Base-by-base conservation (phyloP, 1,139 yeast species). In the Diutina ranongensis region DNA sequence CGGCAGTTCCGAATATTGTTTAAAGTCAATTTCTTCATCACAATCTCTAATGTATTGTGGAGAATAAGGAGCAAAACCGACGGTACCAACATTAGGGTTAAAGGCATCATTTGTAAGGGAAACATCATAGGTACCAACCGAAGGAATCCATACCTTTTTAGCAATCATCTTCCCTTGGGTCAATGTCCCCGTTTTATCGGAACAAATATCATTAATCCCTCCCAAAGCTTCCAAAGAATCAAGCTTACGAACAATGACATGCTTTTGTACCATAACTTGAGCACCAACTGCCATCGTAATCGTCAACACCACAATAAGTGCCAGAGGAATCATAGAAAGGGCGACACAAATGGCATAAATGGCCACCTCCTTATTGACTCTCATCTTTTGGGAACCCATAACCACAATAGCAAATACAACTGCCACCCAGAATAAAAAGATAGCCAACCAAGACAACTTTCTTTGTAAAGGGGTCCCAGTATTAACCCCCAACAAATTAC, bases 271-370 rank as follows among this genome's bases (percentile, higher is more conserved):
- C 94, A 84, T 84, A 15, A 78, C 83, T 54, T 80, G 82, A 35
- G 94, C 84, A 21, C 94, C 94, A 50, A 83, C 82, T 7, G 94
- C 89, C 92, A 84, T 83, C 3, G 94, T 83, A 50, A 84, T 83
- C 15, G 94, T 83, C 50, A 84, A 72, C 19, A 84, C 94, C 36
- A 83, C 94, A 49, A 83, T 81, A 54, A 84, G 70, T 1, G 89
- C 80, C 3, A 89, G 83, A 2, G 94, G 94, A 55, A 83, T 83
- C 92, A 83, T 83, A 2, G 92, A 79, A 45, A 83, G 68, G 1
- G 92, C 92, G 46, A 81, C 86, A 62, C 88, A 83, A 55, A 84
- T 81, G 15, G 94, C 94, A 57, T 84, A 84, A 47, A 83, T 80
- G 20, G 89, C 92, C 33, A 84, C 92, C 53, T 82, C 83, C 47